Evolutionary conservation across 306 rosid species (phyloP).

Genomic region (Citrullus amarus): DNA sequence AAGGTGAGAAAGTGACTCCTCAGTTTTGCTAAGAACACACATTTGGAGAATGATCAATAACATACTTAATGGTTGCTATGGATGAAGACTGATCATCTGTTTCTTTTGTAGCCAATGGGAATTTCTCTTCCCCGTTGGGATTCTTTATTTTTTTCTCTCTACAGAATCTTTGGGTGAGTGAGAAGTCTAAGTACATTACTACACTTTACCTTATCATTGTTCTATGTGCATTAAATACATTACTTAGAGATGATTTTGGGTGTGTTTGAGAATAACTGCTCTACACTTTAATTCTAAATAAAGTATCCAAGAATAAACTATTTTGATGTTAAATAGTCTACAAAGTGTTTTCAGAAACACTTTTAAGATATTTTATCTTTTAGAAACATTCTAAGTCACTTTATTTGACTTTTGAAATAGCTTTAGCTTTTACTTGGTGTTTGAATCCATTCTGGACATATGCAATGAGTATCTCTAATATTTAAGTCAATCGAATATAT

Average conservation of each 20-base stretch:
- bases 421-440: not conserved
- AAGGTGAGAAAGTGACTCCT: too few species aligned
- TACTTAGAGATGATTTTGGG: not conserved
- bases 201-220: not conserved
- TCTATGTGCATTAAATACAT: not conserved
- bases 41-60: too few species aligned
- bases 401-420: not conserved
- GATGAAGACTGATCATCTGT: not conserved
- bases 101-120: not conserved
- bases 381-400: not conserved
- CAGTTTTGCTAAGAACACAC: too few species aligned
- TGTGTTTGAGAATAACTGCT: not conserved
- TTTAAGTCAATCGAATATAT: too few species aligned
- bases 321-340: not conserved
- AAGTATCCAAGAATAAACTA: not conserved
- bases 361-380: too few species aligned
- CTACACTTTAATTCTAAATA: not conserved
- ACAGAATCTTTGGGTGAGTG: not conserved
- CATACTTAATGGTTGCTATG: not conserved
- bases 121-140: not conserved
- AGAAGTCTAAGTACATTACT: not conserved
- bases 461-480: not conserved
- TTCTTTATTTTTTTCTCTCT: not conserved
- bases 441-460: not conserved
- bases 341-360: not conserved